Evolutionary conservation across 306 rosid genomes (phyloP).

Genomic region (Quercus robur): DNA sequence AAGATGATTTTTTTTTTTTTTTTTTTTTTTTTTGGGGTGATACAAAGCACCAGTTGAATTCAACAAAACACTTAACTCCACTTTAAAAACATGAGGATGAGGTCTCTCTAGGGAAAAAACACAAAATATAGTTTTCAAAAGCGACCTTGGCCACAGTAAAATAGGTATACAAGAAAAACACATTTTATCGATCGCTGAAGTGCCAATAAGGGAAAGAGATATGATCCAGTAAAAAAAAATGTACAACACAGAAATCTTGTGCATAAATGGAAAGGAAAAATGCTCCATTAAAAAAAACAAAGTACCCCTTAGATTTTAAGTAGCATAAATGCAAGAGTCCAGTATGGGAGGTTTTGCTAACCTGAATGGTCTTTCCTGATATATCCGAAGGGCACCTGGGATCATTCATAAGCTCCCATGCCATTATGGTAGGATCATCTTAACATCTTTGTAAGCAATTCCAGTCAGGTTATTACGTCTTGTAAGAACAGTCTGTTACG

Average conservation of each 20-base stretch:
- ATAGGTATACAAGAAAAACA: too few relatives aligned
- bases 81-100: too few relatives aligned
- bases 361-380: constrained; percentile 80
- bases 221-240: not conserved
- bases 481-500: constrained; percentile 53
- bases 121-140: too few relatives aligned
- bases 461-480: constrained; percentile 72
- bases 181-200: too few relatives aligned
- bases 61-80: not conserved
- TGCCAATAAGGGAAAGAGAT: too few relatives aligned
- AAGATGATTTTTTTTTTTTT: too few relatives aligned
- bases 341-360: not conserved
- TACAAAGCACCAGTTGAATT: not conserved
- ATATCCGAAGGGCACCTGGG: constrained; percentile 69
- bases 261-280: not conserved
- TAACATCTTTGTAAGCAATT: constrained; percentile 47
- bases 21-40: too few relatives aligned
- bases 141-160: too few relatives aligned
- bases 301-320: too few relatives aligned
- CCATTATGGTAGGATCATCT: constrained; percentile 89
- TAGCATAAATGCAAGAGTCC: not conserved
- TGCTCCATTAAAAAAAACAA: too few relatives aligned
- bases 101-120: too few relatives aligned
- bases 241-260: not conserved
- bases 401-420: constrained; percentile 98